A percentile compares a stretch with the other conserved stretches of the same genome.
Evolutionary conservation across 2,329 filamentous ascomycete genomes (phyloP).

Genomic region (Colletotrichum navitas): DNA sequence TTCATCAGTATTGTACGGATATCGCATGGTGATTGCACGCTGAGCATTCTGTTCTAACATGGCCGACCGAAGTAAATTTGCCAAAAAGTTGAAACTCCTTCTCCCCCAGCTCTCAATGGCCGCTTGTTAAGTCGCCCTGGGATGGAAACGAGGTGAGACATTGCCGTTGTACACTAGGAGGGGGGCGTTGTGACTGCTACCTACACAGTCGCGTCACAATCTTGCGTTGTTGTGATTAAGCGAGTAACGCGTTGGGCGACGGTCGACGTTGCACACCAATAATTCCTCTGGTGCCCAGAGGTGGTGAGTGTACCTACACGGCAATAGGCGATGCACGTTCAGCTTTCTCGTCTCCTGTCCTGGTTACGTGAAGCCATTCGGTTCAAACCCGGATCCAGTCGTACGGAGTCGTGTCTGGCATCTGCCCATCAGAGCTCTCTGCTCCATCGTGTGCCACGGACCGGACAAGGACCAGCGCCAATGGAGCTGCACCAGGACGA

Average conservation of each 20-base stretch:
- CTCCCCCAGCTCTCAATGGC: neutral
- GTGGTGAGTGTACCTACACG: too few relatives aligned
- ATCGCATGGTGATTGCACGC: neutral
- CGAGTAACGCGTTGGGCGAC: conserved; percentile 18
- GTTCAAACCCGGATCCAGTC: neutral
- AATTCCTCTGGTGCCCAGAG: neutral
- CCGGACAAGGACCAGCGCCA: neutral
- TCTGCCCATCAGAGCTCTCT: neutral
- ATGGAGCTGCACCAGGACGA: neutral
- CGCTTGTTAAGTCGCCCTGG: neutral
- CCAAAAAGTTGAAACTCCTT: neutral
- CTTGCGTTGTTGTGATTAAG: conserved; percentile 35
- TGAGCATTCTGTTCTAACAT: neutral
- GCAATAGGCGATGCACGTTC: neutral
- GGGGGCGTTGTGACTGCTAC: conserved; percentile 24
- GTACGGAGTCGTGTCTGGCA: neutral
- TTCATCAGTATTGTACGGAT: too few relatives aligned
- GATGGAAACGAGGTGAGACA: conserved; percentile 23
- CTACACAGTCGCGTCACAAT: conserved; percentile 30
- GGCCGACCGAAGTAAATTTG: neutral
- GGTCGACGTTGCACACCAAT: neutral
- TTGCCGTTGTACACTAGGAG: conserved; percentile 21
- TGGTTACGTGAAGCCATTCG: neutral
- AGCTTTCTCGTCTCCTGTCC: neutral
- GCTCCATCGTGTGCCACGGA: neutral